These are phyloP conservation scores for Backusella liffmaniae DNA, from an alignment of 192 early-diverging fungal genomes.

Conservation along the genomic window DNA sequence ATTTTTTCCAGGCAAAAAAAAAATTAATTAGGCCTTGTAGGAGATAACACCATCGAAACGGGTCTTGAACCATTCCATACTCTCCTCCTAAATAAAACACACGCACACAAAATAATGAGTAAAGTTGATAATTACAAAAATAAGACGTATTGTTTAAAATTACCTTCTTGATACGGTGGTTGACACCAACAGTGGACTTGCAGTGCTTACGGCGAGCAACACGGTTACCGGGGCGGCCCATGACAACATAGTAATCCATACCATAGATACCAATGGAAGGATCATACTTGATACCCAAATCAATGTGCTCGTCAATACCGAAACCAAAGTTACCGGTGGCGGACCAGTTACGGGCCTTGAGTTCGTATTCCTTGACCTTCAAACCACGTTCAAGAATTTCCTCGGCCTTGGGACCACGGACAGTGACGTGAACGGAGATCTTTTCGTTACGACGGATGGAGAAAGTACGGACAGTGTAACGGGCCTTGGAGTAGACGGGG, in stretches of 20 bases:
- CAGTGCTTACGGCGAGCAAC: slow-evolving; percentile 91
- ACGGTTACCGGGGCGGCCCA: slow-evolving; percentile 97
- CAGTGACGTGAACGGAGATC: slow-evolving; percentile 98
- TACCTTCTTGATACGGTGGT: slow-evolving; percentile 86
- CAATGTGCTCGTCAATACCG: slow-evolving; percentile 99
- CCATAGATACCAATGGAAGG: slow-evolving; percentile 96
- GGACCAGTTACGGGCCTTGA: slow-evolving; percentile 94
- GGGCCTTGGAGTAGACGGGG: slow-evolving; percentile 99
- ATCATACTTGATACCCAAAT: slow-evolving; percentile 99
- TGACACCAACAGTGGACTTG: slow-evolving; percentile 78
- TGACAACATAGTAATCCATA: slow-evolving; percentile 99
- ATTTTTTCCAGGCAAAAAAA: not conserved
- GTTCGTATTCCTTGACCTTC: slow-evolving; percentile 99
- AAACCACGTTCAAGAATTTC: slow-evolving; percentile 99
- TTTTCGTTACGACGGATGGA: slow-evolving; percentile 99
- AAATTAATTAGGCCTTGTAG: slow-evolving; percentile 6
- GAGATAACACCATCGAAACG: slow-evolving; percentile 48
- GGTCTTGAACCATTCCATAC: slow-evolving; percentile 98
- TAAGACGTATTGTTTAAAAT: not conserved
- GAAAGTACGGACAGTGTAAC: slow-evolving; percentile 99
- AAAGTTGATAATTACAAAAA: not conserved
- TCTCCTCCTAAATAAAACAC: slow-evolving; percentile 63
- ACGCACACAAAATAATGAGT: slow-evolving; percentile 16
- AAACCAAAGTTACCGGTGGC: slow-evolving; percentile 99
- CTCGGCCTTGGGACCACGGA: slow-evolving; percentile 82